Conservation (phyloP, 2,329 filamentous ascomycete species). For the Didymella keratinophila region DNA sequence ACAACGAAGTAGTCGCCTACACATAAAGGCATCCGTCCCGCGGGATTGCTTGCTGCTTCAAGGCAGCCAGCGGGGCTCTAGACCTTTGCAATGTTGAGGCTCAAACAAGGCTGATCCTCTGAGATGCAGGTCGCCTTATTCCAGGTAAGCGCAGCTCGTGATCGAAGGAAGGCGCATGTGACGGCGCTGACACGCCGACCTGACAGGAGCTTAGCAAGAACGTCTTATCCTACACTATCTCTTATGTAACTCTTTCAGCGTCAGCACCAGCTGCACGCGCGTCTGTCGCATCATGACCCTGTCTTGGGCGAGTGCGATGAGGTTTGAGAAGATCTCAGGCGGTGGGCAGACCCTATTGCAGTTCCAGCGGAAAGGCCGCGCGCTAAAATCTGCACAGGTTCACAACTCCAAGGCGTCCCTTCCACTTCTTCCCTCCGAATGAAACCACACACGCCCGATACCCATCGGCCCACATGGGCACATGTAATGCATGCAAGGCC, state of each 20-base stretch:
- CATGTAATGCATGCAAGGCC: constrained; percentile 22
- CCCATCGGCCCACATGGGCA: constrained; percentile 15
- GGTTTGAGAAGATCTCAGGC: constrained; percentile 9
- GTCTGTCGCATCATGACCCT: neutral
- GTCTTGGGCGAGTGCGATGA: neutral
- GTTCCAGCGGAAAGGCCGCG: constrained; percentile 1
- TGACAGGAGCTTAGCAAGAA: constrained; percentile 9
- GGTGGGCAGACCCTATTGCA: constrained; percentile 6
- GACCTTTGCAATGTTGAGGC: constrained; percentile 7
- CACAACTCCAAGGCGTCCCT: neutral
- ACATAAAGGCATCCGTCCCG: neutral
- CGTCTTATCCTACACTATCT: neutral
- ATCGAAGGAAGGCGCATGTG: constrained; percentile 5
- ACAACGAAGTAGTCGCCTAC: neutral
- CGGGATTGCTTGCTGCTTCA: neutral
- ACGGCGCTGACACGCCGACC: constrained; percentile 5
- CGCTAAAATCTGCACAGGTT: constrained; percentile 6
- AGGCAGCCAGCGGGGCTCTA: constrained; percentile 3
- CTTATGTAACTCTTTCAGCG: constrained; percentile 9
- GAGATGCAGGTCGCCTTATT: constrained; percentile 6
- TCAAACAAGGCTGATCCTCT: constrained; percentile 17
- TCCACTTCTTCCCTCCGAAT: constrained; percentile 1
- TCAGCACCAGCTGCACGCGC: neutral
- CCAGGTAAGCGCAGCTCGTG: constrained; percentile 5
- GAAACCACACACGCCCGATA: constrained; percentile 22